These are phyloP conservation scores for Nicotiana sylvestris DNA, from an alignment of 257 asterid species.

Conservation along the genomic window DNA sequence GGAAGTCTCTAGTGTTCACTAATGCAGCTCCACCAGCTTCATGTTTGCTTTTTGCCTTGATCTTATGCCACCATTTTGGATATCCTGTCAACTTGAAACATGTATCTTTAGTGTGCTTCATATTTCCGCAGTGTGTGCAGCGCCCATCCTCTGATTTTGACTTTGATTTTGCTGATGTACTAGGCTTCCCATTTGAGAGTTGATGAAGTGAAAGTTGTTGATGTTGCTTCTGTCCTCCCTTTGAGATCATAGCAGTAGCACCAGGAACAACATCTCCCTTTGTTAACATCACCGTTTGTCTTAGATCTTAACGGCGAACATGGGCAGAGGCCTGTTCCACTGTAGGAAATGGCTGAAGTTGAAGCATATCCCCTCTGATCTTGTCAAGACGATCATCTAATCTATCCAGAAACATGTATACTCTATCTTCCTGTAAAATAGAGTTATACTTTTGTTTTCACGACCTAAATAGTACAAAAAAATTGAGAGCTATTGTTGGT, in stretches of 20 bases:
- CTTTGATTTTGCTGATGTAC: not conserved
- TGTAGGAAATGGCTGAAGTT: not conserved
- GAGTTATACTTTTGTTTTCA: not conserved
- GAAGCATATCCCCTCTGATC: not conserved
- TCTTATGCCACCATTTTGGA: slow-evolving; percentile 11
- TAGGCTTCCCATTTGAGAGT: not conserved
- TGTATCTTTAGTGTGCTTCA: not conserved
- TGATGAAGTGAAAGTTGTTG: not conserved
- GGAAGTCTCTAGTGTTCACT: not conserved
- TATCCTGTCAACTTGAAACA: not conserved
- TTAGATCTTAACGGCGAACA: not conserved
- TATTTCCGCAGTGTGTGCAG: not conserved
- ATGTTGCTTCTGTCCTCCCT: not conserved
- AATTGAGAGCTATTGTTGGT: too few species aligned
- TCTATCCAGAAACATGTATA: not conserved
- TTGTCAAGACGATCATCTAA: not conserved
- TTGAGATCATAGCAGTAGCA: not conserved
- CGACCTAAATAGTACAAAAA: too few species aligned
- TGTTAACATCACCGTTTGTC: not conserved
- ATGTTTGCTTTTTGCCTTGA: not conserved
- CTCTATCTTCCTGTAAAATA: not conserved
- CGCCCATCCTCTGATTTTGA: not conserved
- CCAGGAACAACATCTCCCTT: not conserved
- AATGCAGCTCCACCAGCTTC: not conserved
- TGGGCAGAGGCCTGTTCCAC: not conserved